Base-by-base conservation (phyloP, 345 rosid genomes). In the Balakata baccata region DNA sequence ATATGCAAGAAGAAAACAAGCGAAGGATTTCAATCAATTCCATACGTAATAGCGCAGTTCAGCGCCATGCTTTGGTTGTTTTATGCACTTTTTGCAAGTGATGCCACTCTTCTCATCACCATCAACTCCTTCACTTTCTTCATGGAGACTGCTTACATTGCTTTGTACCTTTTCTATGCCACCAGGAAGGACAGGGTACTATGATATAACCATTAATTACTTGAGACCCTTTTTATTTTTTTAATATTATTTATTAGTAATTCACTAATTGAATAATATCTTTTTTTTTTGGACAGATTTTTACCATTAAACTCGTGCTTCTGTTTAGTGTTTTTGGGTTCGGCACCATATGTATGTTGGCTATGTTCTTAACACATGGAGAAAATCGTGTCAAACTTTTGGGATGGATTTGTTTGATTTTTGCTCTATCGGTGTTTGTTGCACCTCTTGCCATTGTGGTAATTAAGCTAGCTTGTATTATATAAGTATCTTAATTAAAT, bases 361-460 rank as follows among this genome's bases (percentile, higher is more conserved):
- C 96, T 8, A 51, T 84, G 72, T 86, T 83, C 77, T 68, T 90
- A 1, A 29, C 77, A 17, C 78, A 84, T 22, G 94, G 84, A 2
- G 13, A 18, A 3, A 68, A 34, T 14, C 92, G 96, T 17, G 74
- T 75, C 34, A 20, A 72, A 7, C 72, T 91, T 56, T 83, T 95
- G 20, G 99, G 97, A 53, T 90, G 91, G 85, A 79, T 91, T 41
- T 91, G 98, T 83, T 85, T 95, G 93, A 79, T 78, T 20, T 87
- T 93, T 65, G 74, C 98, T 50, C 73, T 91, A 5, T 43, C 80
- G 61, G 98, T 93, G 1, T 95, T 95, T 52, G 89, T 73, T 22
- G 97, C 99, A 8, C 98, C 99, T 25, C 97, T 93, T 46, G 82
- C 86, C 75, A 90, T 93, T 79, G 71, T 93, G 84, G 99, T 94